phyloP scores from a whole-genome alignment of 345 rosid species.

The Rhodomyrtus tomentosa region DNA sequence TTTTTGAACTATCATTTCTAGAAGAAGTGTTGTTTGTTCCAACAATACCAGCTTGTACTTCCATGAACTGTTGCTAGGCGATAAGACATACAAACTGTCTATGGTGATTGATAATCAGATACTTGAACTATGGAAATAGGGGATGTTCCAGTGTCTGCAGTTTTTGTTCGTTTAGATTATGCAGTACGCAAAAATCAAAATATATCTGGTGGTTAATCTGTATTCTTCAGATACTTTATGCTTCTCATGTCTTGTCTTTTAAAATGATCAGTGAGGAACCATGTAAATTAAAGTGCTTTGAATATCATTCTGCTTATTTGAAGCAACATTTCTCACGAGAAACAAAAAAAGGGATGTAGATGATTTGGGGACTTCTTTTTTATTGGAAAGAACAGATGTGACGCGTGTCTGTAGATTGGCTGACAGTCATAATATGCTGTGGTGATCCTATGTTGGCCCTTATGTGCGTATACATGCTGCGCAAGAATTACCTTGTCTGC shows the following conservation, averaged over 20 bases:
- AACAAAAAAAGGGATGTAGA: neutral
- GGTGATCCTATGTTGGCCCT: neutral
- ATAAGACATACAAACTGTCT: neutral
- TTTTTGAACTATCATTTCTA: neutral
- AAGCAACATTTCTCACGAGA: neutral
- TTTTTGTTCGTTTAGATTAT: neutral
- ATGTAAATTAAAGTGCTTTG: neutral
- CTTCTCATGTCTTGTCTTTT: neutral
- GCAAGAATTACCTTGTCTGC: neutral
- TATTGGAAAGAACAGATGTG: no score
- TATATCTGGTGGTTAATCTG: neutral
- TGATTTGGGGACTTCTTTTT: neutral
- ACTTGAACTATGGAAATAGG: neutral
- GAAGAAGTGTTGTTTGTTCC: neutral
- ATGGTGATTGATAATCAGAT: neutral
- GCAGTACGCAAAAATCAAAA: neutral
- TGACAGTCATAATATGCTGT: neutral
- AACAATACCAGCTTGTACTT: neutral
- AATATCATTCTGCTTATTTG: neutral
- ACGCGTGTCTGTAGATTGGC: neutral
- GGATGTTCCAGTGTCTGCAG: neutral
- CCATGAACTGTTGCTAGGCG: neutral
- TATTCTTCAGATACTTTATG: neutral
- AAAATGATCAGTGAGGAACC: neutral
- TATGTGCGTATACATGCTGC: neutral